Evolutionary conservation across 164 flowering plant species (phyloP), one percentile per base, ranked within the genome.

Genomic region (Paratinospora sagittata): DNA sequence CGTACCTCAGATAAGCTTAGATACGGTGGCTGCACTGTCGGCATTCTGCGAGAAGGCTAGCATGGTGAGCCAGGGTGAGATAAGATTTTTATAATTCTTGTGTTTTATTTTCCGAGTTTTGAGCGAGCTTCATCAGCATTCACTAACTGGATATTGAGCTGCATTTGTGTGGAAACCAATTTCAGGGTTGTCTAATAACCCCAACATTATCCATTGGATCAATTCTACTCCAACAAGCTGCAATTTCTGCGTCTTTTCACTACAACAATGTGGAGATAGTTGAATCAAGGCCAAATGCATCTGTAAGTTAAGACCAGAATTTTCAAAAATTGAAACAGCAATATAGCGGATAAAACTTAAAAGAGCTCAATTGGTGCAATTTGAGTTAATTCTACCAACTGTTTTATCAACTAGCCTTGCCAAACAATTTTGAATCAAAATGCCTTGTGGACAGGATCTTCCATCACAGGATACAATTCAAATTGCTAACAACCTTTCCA

Each of bases 61-160:
- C 97, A 89, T 85, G 98, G 97, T 90, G 97, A 92, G 97, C 87
- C 79, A 79, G 86, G 92, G 90, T 86, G 94, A 89, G 91, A 80
- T 66, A 33, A 67, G 47, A 26, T 45, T 70, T n/a, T 9, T 43
- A 5, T 66, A 24, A 36, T 66, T 17, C 27, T 55, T 52, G 6
- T 52, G 58, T 21, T 24, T 12, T 24, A 14, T 37, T 19, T 63
- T 27, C 27, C 34, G 16, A 66, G 71, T 57, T 60, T 24, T 34
- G 41, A 52, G 3, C n/a, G 45, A 63, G 45, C 13, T 69, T 13
- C 30, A 26, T 33, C 36, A 66, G 21, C 41, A 19, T 55, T 23
- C 19, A 60, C 17, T 68, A 37, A 60, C 60, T n/a, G 16, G 47
- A 57, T 21, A 34, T 17, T 67, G 27, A 27, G 61, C 63, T 65